Evolutionary conservation across 2,329 filamentous ascomycete species (phyloP).

Genomic region (Colletotrichum neosansevieriae): DNA sequence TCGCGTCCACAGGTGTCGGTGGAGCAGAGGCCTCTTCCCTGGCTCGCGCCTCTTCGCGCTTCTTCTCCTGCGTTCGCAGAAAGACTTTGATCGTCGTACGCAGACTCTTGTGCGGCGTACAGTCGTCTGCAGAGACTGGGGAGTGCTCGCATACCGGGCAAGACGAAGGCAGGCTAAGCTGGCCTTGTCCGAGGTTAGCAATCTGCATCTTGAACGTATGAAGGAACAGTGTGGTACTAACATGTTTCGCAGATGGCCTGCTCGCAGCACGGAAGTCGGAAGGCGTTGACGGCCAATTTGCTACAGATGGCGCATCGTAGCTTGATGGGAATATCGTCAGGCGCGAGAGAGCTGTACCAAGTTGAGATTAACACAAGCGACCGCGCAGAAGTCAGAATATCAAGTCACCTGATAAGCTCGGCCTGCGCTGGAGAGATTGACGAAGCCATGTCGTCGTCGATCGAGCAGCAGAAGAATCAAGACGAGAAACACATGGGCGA

Average conservation of each 20-base stretch:
- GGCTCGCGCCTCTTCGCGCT: constrained; percentile 75
- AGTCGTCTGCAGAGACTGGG: constrained; percentile 86
- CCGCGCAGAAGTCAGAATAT: not conserved
- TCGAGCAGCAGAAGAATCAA: constrained; percentile 30
- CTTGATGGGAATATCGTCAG: constrained; percentile 94
- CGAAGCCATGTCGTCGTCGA: constrained; percentile 43
- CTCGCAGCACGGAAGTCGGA: constrained; percentile 93
- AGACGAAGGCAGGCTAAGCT: constrained; percentile 78
- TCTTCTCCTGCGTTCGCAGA: constrained; percentile 90
- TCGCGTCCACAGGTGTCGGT: constrained; percentile 57
- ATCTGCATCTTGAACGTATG: not conserved
- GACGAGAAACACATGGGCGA: constrained; percentile 39
- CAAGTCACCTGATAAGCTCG: constrained; percentile 68
- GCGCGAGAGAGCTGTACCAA: constrained; percentile 73
- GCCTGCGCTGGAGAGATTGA: constrained; percentile 63
- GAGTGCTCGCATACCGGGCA: constrained; percentile 96
- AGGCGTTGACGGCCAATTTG: constrained; percentile 90
- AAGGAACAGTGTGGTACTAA: constrained; percentile 58
- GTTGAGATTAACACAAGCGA: constrained; percentile 25
- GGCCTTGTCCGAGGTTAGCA: constrained; percentile 66
- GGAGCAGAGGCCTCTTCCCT: constrained; percentile 61
- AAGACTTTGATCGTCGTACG: constrained; percentile 94
- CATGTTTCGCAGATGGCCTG: constrained; percentile 93
- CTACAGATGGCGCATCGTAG: constrained; percentile 94
- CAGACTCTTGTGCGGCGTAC: constrained; percentile 89